Evolutionary conservation across 805 yeast species (phyloP).

Genomic region (Candida broadrunensis): DNA sequence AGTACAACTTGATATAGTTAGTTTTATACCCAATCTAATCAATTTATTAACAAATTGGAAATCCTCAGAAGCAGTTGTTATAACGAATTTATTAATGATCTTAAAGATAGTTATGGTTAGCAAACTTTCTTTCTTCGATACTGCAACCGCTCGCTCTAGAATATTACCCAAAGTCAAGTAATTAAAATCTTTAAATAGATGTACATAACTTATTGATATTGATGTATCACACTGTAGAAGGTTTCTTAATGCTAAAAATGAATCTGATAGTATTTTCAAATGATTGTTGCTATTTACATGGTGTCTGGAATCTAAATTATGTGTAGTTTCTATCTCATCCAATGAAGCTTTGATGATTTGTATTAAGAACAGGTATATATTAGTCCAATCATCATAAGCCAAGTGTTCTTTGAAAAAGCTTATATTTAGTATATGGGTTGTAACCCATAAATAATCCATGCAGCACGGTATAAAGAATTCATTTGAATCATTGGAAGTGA

Average conservation of each 20-base stretch:
- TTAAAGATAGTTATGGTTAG: slow-evolving; percentile 26
- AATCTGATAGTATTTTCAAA: background rate
- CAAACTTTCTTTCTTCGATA: slow-evolving; percentile 21
- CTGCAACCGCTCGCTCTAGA: slow-evolving; percentile 11
- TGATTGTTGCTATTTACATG: background rate
- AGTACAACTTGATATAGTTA: slow-evolving; percentile 30
- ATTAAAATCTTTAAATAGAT: slow-evolving; percentile 10
- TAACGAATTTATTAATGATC: slow-evolving; percentile 44
- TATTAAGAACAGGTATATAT: slow-evolving; percentile 19
- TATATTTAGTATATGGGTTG: slow-evolving; percentile 17
- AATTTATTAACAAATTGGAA: slow-evolving; percentile 34
- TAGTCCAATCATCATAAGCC: slow-evolving; percentile 23
- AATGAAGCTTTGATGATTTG: slow-evolving; percentile 4
- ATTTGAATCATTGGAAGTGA: slow-evolving; percentile 5
- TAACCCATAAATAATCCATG: slow-evolving; percentile 20
- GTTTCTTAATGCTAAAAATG: slow-evolving; percentile 9
- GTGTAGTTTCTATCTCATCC: background rate
- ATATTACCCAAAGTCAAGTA: slow-evolving; percentile 18
- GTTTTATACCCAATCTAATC: slow-evolving; percentile 35
- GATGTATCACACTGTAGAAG: slow-evolving; percentile 20
- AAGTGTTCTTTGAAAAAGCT: slow-evolving; percentile 31
- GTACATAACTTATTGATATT: slow-evolving; percentile 16
- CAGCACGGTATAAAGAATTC: slow-evolving; percentile 18
- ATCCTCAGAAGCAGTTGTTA: slow-evolving; percentile 41
- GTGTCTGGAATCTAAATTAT: background rate